Base-by-base conservation (phyloP, 2,329 filamentous ascomycete genomes). In the Curvularia spicifera region DNA sequence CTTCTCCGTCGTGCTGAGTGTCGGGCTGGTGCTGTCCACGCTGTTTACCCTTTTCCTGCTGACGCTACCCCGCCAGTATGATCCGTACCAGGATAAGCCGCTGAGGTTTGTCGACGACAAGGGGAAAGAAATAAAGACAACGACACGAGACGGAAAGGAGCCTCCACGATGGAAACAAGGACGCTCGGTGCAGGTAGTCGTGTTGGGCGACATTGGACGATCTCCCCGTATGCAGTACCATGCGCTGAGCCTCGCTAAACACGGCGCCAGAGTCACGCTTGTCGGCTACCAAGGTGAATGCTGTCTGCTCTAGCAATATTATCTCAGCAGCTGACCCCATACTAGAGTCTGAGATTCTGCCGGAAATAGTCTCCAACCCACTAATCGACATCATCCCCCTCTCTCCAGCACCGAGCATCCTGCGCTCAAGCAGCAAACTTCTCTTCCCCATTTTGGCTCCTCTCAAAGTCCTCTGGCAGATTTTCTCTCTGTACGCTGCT, bases 161-260 rank as follows among this genome's bases (percentile, higher is more conserved):
- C 60, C 64, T 3, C n/a, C 57, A 20, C 44, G 53, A 28, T 71
- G 61, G 51, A 75, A 73, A 49, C 66, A 70, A 37, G 78, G 83
- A 57, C 78, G 80, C 35, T 84, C 82, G 0, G 84, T 94, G 43
- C 92, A 97, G 77, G 87, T 99, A 51, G 84, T 99, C 15, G 95
- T 99, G 18, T 85, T 99, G 28, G 95, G 95, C 44, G 95, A 99
- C 73, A 93, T 99, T 75, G 95, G 95, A 39, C 87, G 93, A 45
- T 98, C 94, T 74, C 95, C 95, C 49, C 91, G 95, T 56, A 99
- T 99, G 94, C 93, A 98, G 74, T 98, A 99, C 71, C 95, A 99
- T 84, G 94, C 94, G 20, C 82, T 97, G 67, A 98, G 94, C 75
- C 88, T 98, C 70, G 91, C 92, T 40, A 90, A 89, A 69, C 88